These are phyloP conservation scores for Umbelopsis sp. DNA, from an alignment of 192 early-diverging fungal species.

Conservation along the genomic window DNA sequence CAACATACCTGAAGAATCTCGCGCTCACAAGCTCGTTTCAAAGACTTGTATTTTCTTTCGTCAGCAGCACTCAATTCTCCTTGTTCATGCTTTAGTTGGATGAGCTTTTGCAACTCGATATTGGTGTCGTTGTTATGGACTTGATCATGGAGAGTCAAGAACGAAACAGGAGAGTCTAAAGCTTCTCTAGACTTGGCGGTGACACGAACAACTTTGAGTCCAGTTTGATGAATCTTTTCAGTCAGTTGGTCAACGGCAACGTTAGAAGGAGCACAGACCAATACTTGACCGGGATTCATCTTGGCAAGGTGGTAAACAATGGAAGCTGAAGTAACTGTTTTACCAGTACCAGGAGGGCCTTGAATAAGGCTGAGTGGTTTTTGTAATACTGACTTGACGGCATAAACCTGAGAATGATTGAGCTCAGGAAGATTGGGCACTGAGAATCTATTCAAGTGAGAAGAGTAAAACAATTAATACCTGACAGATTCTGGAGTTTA, in stretches of 20 bases:
- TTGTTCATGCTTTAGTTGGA: conserved; percentile 83
- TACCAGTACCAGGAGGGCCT: conserved; percentile 96
- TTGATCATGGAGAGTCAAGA: conserved; percentile 96
- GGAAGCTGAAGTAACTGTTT: conserved; percentile 97
- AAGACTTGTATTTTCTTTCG: conserved; percentile 80
- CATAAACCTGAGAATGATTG: conserved; percentile 95
- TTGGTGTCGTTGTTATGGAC: conserved; percentile 94
- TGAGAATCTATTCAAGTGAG: conserved; percentile 55
- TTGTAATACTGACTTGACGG: conserved; percentile 90
- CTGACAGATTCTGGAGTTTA: too few species aligned
- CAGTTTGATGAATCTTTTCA: conserved; percentile 94
- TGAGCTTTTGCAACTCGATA: conserved; percentile 89
- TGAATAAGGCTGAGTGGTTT: conserved; percentile 95
- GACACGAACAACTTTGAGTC: conserved; percentile 93
- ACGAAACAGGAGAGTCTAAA: conserved; percentile 91
- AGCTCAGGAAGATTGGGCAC: conserved; percentile 95
- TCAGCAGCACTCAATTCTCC: conserved; percentile 91
- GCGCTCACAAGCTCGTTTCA: conserved; percentile 86
- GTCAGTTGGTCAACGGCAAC: conserved; percentile 99
- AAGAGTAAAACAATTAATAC: not conserved
- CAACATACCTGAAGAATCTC: conserved; percentile 77
- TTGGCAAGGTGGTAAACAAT: conserved; percentile 96
- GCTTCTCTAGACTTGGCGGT: conserved; percentile 93
- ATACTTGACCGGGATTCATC: conserved; percentile 86
- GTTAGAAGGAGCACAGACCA: conserved; percentile 98